phyloP scores from a whole-genome alignment of 495 filamentous ascomycete genomes.

The Tuber borchii region DNA sequence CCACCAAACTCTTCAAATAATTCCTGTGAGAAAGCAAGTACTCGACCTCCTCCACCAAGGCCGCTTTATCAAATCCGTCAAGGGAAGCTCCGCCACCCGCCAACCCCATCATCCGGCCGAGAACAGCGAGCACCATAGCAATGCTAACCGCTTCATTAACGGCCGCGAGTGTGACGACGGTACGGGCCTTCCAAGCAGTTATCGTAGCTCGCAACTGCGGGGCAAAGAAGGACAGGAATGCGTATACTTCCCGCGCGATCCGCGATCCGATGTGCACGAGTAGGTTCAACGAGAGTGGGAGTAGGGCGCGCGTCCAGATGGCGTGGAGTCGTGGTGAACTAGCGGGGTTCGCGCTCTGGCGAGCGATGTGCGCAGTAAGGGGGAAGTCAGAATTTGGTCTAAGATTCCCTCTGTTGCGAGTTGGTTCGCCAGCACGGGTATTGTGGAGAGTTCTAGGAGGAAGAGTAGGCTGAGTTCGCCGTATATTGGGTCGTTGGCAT shows the following conservation, averaged over 20 bases:
- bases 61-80: conserved; percentile 28
- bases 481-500: conserved; percentile 82
- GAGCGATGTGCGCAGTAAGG: conserved; percentile 62
- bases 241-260: conserved; percentile 71
- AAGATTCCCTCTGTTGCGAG: conserved; percentile 80
- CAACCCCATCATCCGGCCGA: conserved; percentile 32
- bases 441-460: conserved; percentile 74
- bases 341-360: conserved; percentile 60
- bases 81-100: conserved; percentile 26
- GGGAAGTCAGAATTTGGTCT: conserved; percentile 67
- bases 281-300: conserved; percentile 86
- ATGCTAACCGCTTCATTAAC: conserved; percentile 37
- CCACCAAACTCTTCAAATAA: conserved; percentile 40
- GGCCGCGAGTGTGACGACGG: conserved; percentile 27
- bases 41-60: conserved; percentile 33
- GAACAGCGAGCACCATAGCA: conserved; percentile 38
- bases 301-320: conserved; percentile 81
- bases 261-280: conserved; percentile 71
- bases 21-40: conserved; percentile 40
- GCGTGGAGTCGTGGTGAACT: conserved; percentile 55
- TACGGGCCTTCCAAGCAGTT: conserved; percentile 29
- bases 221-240: conserved; percentile 55
- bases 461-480: conserved; percentile 82
- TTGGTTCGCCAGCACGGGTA: conserved; percentile 78
- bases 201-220: conserved; percentile 29